Evolutionary conservation across 768 basidiomycete genomes (phyloP), one percentile per base, ranked within the genome.

Genomic region (Termitomyces sp.): DNA sequence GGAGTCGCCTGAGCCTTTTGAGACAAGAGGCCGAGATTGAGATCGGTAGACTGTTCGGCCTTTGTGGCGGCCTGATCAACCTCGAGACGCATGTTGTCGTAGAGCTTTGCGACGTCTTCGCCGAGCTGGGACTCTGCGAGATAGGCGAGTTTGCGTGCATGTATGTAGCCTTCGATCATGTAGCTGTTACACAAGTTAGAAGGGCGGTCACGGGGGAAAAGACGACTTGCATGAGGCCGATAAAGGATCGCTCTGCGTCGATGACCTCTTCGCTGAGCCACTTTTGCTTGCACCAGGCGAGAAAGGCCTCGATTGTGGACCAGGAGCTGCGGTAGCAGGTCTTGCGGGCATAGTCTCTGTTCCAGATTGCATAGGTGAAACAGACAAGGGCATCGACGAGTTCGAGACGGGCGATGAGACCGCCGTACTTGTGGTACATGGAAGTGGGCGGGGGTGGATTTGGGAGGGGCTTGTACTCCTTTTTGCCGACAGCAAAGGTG

Each of bases 291-390:
- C 86, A 89, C 84, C 86, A 88, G 23, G 72, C 72, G n/a, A 91
- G 74, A 63, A 88, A 90, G 2, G 81, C 83, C 61, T 84, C 80
- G 64, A 87, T 86, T 12, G 86, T 89, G 13, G 74, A 68, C 89
- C 89, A 91, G 18, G 84, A 84, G 53, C 82, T 80, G 46, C 74
- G 76, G 66, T 77, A 78, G 70, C 88, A 90, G 7, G 72, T 66
- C 58, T 79, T 78, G 59, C 78, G 77, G 63, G 75, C 71, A 66
- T 85, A 83, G 61, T 91, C 90, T 66, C 81, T 86, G 71, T 82
- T 85, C 92, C 91, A 95, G 64, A 91, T 79, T 5, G 89, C 82
- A 68, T 91, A 95, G 4, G 88, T 84, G 73, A 93, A 94, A 73
- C 88, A 89, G 46, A 93, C 76, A 58, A 93, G 80, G 46, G 91